A percentile compares a stretch with the other conserved stretches of the same genome.
Evolutionary conservation across 768 basidiomycete genomes (phyloP).

Genomic region (Megacollybia marginata): DNA sequence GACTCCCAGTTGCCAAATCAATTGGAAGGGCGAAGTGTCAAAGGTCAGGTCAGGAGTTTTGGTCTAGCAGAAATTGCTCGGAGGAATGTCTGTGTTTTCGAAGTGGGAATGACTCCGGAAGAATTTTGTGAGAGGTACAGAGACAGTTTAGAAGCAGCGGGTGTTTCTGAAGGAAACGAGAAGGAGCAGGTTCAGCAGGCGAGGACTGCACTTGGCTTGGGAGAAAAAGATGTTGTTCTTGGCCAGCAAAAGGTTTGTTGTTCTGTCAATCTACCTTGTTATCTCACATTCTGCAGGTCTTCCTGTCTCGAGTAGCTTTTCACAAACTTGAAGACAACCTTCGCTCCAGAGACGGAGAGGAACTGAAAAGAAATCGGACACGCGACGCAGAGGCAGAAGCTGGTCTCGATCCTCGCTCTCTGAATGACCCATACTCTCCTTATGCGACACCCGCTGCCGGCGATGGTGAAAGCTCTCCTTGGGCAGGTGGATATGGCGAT

Average conservation of each 20-base stretch:
- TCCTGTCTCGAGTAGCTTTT: constrained; percentile 81
- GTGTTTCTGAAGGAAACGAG: constrained; percentile 54
- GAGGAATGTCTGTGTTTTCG: constrained; percentile 59
- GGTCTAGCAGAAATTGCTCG: constrained; percentile 75
- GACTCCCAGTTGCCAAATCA: constrained; percentile 94
- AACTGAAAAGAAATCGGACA: constrained; percentile 73
- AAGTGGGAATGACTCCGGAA: constrained; percentile 76
- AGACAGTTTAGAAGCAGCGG: constrained; percentile 50
- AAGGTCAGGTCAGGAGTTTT: constrained; percentile 81
- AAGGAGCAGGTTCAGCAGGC: constrained; percentile 55
- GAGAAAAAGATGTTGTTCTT: constrained; percentile 69
- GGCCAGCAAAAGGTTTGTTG: constrained; percentile 74
- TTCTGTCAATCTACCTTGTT: neutral
- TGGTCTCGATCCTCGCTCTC: constrained; percentile 49
- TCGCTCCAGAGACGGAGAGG: constrained; percentile 77
- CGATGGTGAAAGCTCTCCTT: constrained; percentile 24
- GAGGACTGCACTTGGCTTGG: constrained; percentile 44
- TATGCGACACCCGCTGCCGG: constrained; percentile 52
- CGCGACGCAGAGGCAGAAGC: constrained; percentile 71
- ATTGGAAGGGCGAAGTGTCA: constrained; percentile 85
- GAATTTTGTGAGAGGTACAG: constrained; percentile 85
- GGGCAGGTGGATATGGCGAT: constrained; percentile 40
- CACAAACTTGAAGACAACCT: constrained; percentile 84
- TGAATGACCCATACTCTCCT: constrained; percentile 71
- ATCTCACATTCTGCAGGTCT: constrained; percentile 49